A percentile compares a stretch with the other conserved stretches of the same genome.
These are phyloP conservation scores for Linum usitatissimum DNA, from an alignment of 345 rosid genomes.

Conservation along the genomic window DNA sequence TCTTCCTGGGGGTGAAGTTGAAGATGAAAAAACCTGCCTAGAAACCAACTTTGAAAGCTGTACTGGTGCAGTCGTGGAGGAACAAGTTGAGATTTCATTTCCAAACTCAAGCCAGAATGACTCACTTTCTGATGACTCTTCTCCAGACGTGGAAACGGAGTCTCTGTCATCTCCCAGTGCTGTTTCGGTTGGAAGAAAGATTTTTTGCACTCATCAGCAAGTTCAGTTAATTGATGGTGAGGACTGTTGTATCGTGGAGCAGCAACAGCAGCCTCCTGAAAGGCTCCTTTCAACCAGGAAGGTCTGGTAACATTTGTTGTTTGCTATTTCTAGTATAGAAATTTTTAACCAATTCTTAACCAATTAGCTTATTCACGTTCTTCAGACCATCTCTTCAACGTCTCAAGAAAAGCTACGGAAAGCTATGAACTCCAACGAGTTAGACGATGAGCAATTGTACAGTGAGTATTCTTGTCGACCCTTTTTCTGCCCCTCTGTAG, in stretches of 20 bases:
- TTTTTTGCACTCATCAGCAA: slow-evolving; percentile 9
- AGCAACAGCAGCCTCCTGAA: slow-evolving; percentile 35
- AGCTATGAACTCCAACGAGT: slow-evolving; percentile 41
- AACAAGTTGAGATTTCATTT: slow-evolving; percentile 15
- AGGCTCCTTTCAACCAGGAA: slow-evolving; percentile 55
- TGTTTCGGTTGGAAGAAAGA: slow-evolving; percentile 16
- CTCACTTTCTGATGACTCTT: slow-evolving; percentile 17
- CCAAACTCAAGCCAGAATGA: slow-evolving; percentile 13
- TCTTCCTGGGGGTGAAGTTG: slow-evolving; percentile 19
- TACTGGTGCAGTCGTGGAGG: slow-evolving; percentile 14
- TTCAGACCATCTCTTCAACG: slow-evolving; percentile 73
- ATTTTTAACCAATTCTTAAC: background rate
- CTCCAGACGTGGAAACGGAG: slow-evolving; percentile 18
- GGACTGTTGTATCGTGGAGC: slow-evolving; percentile 16
- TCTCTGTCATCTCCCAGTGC: slow-evolving; percentile 12
- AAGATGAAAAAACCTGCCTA: slow-evolving; percentile 20
- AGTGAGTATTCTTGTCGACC: slow-evolving; percentile 26
- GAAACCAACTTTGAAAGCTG: slow-evolving; percentile 20
- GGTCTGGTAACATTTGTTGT: slow-evolving; percentile 25
- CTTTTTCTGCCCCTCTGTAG: background rate
- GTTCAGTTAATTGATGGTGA: background rate
- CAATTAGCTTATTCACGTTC: slow-evolving; percentile 5
- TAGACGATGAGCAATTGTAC: slow-evolving; percentile 30
- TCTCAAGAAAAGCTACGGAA: slow-evolving; percentile 59
- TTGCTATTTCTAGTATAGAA: background rate